phyloP scores from a whole-genome alignment of 2,329 filamentous ascomycete genomes.

The Nigrospora osmanthi region DNA sequence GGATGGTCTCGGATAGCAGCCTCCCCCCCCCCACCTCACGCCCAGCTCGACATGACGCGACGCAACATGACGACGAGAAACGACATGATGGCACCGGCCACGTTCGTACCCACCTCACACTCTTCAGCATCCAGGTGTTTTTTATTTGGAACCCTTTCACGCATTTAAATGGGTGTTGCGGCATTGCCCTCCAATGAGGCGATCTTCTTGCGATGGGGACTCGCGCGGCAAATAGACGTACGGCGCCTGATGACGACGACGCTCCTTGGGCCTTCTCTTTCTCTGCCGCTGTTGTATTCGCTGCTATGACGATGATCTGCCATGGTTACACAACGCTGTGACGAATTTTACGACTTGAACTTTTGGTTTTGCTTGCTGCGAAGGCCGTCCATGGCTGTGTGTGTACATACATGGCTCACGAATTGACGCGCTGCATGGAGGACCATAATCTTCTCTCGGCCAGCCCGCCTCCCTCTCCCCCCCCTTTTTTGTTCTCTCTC shows the following conservation, averaged over 20 bases:
- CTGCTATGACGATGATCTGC: conserved; percentile 1
- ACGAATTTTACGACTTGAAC: conserved; percentile 31
- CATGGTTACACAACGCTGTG: conserved; percentile 23
- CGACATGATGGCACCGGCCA: too few species aligned
- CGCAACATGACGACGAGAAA: too few species aligned
- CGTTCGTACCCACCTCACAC: too few species aligned
- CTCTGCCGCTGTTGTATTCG: conserved; percentile 22
- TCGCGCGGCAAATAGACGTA: conserved; percentile 9
- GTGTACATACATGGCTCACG: conserved; percentile 19
- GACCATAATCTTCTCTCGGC: conserved; percentile 19
- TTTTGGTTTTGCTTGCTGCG: conserved; percentile 21
- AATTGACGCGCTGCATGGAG: conserved; percentile 23
- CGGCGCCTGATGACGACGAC: conserved; percentile 12
- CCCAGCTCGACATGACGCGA: too few species aligned
- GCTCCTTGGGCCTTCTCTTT: conserved; percentile 18
- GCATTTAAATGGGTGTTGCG: conserved; percentile 15
- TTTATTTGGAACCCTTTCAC: conserved; percentile 1
- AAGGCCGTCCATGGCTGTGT: conserved; percentile 22
- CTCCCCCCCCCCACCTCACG: too few species aligned
- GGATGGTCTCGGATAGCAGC: conserved; percentile 10
- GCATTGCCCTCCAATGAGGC: conserved; percentile 9
- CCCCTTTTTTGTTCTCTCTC: neutral
- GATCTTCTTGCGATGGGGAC: conserved; percentile 11
- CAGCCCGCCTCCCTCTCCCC: conserved; percentile 9
- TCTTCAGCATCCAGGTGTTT: neutral